Percentiles rank a stretch among this genome's conserved stretches.
These are phyloP conservation scores for Penicillium salamii DNA, from an alignment of 495 filamentous ascomycete genomes.

Conservation along the genomic window DNA sequence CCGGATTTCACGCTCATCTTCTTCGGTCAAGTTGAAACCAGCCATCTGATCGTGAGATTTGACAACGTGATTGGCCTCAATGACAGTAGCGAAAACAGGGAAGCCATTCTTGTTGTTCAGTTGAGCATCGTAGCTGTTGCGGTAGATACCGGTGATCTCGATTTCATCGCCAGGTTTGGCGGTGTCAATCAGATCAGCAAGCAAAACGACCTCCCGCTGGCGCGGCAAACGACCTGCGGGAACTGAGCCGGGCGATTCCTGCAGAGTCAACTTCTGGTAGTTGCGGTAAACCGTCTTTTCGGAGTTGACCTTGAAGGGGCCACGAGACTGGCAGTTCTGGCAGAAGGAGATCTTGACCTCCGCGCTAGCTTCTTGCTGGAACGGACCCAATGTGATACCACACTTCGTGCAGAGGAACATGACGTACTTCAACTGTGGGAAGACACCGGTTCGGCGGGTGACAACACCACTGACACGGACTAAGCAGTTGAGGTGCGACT, in stretches of 20 bases:
- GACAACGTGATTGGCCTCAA: conserved; percentile 95
- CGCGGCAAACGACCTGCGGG: conserved; percentile 94
- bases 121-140: conserved; percentile 97
- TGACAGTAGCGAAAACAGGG: conserved; percentile 95
- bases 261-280: conserved; percentile 96
- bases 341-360: conserved; percentile 97
- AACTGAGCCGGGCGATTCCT: conserved; percentile 96
- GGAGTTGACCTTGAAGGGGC: conserved; percentile 93
- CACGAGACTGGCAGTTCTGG: conserved; percentile 94
- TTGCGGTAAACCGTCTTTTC: conserved; percentile 99
- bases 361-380: conserved; percentile 92
- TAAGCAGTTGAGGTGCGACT: conserved; percentile 95
- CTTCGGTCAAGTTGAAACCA: conserved; percentile 92
- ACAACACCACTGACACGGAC: conserved; percentile 94
- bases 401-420: conserved; percentile 97
- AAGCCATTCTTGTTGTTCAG: conserved; percentile 99
- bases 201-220: conserved; percentile 90
- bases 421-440: conserved; percentile 97
- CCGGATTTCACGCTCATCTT: conserved; percentile 92
- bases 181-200: conserved; percentile 95
- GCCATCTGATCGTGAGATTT: conserved; percentile 98
- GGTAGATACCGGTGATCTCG: conserved; percentile 94
- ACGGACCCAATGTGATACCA: conserved; percentile 85
- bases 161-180: conserved; percentile 98
- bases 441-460: conserved; percentile 93